phyloP scores from a whole-genome alignment of 345 rosid species.

The Noccaea caerulescens region DNA sequence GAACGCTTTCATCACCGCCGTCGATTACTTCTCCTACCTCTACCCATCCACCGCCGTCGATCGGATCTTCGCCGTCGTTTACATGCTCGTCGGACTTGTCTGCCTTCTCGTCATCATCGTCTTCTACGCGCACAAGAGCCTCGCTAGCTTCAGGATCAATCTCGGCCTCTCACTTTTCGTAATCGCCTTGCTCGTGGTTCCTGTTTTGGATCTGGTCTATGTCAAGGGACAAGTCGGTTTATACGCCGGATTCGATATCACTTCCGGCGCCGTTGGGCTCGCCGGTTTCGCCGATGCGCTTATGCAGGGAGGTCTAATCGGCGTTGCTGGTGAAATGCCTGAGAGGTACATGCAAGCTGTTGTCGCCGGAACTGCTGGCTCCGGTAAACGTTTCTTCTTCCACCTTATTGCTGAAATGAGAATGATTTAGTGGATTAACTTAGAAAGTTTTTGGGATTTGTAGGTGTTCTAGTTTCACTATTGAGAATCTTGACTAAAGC shows the following conservation, averaged over 20 bases:
- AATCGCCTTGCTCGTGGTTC: conserved; percentile 68
- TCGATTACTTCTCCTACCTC: conserved; percentile 91
- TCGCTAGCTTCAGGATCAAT: conserved; percentile 76
- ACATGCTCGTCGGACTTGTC: conserved; percentile 69
- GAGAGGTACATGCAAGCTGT: conserved; percentile 92
- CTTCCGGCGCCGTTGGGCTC: conserved; percentile 58
- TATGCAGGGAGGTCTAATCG: conserved; percentile 87
- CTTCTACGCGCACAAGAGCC: conserved; percentile 69
- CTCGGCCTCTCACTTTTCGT: conserved; percentile 66
- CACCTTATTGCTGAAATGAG: too few species aligned
- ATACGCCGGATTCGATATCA: conserved; percentile 66
- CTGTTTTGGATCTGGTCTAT: conserved; percentile 70
- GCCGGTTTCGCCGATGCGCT: conserved; percentile 84
- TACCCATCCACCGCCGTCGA: conserved; percentile 88
- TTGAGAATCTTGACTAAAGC: conserved; percentile 84
- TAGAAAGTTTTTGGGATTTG: neutral
- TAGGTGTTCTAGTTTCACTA: conserved; percentile 90
- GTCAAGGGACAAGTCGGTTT: conserved; percentile 80
- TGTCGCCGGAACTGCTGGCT: conserved; percentile 95
- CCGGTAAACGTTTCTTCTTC: conserved; percentile 53
- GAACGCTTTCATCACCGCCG: conserved; percentile 98
- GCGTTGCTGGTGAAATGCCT: conserved; percentile 93
- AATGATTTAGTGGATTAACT: neutral
- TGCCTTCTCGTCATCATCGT: conserved; percentile 64
- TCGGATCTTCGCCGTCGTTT: conserved; percentile 83